phyloP scores from a whole-genome alignment of 169 alveolate genomes.

The Plasmodium billcollinsi region DNA sequence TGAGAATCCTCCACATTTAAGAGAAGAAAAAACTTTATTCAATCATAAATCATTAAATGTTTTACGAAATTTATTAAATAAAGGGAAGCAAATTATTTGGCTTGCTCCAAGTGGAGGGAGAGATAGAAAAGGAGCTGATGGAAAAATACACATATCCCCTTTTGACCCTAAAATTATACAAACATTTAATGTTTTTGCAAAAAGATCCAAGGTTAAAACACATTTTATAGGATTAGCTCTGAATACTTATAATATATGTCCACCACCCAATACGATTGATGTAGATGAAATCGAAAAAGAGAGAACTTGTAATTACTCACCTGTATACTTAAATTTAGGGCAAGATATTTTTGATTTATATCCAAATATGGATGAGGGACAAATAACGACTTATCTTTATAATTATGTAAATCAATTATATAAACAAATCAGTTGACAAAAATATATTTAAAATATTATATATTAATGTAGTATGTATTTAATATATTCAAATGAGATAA shows the following conservation, averaged over 20 bases:
- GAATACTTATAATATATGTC: conserved; percentile 73
- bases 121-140: conserved; percentile 61
- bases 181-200: conserved; percentile 67
- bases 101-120: conserved; percentile 76
- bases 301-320: conserved; percentile 63
- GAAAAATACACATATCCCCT: conserved; percentile 45
- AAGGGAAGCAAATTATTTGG: conserved; percentile 75
- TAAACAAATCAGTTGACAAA: conserved; percentile 17
- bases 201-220: conserved; percentile 64
- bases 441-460: not conserved
- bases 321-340: conserved; percentile 52
- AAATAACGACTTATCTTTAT: conserved; percentile 27
- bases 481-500: too few relatives aligned
- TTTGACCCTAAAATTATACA: conserved; percentile 74
- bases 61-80: conserved; percentile 46
- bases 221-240: conserved; percentile 76
- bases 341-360: conserved; percentile 69
- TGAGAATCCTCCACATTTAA: conserved; percentile 72
- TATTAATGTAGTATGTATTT: too few relatives aligned
- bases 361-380: conserved; percentile 43
- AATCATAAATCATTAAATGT: conserved; percentile 68
- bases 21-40: conserved; percentile 68
- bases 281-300: conserved; percentile 76
- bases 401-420: conserved; percentile 57
- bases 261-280: conserved; percentile 72